These are phyloP conservation scores for Helicostylum pulchrum DNA, from an alignment of 192 early-diverging fungal genomes.

Conservation along the genomic window DNA sequence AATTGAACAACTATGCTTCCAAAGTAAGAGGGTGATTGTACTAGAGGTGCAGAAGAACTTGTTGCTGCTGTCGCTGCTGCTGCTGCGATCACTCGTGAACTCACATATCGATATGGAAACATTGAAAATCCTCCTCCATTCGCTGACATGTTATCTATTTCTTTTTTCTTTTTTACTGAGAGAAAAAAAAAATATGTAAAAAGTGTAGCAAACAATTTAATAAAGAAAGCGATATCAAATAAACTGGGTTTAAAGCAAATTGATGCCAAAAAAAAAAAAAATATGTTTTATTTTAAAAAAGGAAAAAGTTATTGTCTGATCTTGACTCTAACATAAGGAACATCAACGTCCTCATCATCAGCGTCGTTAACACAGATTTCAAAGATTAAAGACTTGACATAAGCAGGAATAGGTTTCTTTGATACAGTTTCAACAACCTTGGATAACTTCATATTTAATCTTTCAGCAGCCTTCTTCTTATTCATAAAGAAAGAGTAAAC, in stretches of 20 bases:
- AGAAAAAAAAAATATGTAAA: not conserved
- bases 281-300: not conserved
- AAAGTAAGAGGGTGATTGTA: conserved; percentile 16
- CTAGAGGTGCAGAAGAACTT: not conserved
- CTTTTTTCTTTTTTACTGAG: too few relatives aligned
- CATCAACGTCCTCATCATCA: conserved; percentile 87
- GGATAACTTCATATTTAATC: conserved; percentile 77
- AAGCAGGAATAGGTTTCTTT: conserved; percentile 82
- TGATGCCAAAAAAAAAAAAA: not conserved
- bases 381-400: conserved; percentile 83
- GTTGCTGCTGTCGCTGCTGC: not conserved
- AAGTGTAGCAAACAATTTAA: not conserved
- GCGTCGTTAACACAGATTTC: conserved; percentile 86
- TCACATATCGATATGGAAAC: conserved; percentile 13
- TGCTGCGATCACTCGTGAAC: conserved; percentile 12
- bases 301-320: conserved; percentile 29
- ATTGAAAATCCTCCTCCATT: not conserved
- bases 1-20: conserved; percentile 29
- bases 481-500: conserved; percentile 87
- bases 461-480: conserved; percentile 82
- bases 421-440: conserved; percentile 76
- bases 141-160: not conserved
- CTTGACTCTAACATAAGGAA: conserved; percentile 45
- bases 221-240: not conserved
- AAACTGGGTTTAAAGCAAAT: not conserved